Evolutionary conservation across 257 asterid genomes (phyloP).

Genomic region (Oldenlandia corymbosa): DNA sequence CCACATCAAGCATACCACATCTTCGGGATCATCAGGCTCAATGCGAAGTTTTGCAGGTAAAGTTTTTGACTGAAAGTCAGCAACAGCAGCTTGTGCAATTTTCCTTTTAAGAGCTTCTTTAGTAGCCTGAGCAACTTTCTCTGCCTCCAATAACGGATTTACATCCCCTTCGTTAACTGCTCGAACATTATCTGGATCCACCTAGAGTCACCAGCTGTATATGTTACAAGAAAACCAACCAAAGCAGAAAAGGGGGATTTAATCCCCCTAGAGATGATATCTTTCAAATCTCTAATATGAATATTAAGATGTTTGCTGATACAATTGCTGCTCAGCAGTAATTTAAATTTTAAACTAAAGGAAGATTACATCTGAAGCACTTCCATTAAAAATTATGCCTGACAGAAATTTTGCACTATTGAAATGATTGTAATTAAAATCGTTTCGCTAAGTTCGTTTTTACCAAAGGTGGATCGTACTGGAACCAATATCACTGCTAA

Average conservation of each 20-base stretch:
- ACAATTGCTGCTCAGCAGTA: too few species aligned
- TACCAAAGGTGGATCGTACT: too few species aligned
- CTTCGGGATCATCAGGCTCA: conserved; percentile 91
- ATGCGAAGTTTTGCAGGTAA: conserved; percentile 84
- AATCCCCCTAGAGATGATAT: too few species aligned
- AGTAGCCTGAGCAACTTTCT: conserved; percentile 82
- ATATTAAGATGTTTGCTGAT: too few species aligned
- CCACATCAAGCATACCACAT: conserved; percentile 60
- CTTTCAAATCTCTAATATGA: not conserved
- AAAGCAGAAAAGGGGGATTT: not conserved
- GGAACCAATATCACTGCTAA: too few species aligned
- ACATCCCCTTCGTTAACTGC: conserved; percentile 51
- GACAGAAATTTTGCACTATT: not conserved
- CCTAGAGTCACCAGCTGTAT: conserved; percentile 47
- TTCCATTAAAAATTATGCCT: not conserved
- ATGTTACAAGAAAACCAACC: not conserved
- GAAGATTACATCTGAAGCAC: not conserved
- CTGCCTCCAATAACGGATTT: conserved; percentile 83
- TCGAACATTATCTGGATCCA: conserved; percentile 86
- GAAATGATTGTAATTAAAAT: not conserved
- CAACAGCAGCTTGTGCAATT: conserved; percentile 75
- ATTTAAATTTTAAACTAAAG: not conserved
- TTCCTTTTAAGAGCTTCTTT: conserved; percentile 93
- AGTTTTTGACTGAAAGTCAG: conserved; percentile 62
- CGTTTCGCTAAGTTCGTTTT: too few species aligned